Conservation (phyloP, 139 green algal genomes). For the Chlorella sp. region DNA sequence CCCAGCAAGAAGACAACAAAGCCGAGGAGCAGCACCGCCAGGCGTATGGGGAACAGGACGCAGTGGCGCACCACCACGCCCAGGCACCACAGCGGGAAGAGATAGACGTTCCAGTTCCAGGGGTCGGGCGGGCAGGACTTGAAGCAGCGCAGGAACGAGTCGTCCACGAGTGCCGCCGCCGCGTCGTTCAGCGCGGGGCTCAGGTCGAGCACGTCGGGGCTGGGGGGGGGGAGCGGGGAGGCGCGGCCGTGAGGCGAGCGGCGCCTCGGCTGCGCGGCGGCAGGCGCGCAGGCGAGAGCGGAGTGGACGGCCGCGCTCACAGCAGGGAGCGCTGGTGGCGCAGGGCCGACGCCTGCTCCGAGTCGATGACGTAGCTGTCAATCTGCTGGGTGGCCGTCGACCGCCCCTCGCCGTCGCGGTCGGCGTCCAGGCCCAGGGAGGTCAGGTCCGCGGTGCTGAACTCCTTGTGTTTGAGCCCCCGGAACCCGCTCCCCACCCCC, state of each 20-base stretch:
- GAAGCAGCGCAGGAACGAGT: slow-evolving; percentile 97
- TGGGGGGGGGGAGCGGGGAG: neutral
- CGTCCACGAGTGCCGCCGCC: slow-evolving; percentile 87
- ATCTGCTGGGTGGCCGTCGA: too few species aligned
- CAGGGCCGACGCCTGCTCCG: too few species aligned
- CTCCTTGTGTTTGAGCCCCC: slow-evolving; percentile 7
- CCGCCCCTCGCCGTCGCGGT: too few species aligned
- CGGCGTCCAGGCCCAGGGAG: too few species aligned
- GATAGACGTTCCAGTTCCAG: slow-evolving; percentile 99
- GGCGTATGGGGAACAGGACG: slow-evolving; percentile 81
- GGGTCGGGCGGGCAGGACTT: slow-evolving; percentile 64
- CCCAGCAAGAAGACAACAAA: slow-evolving; percentile 78
- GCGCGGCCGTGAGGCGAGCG: neutral
- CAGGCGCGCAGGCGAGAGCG: neutral
- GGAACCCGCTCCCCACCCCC: too few species aligned
- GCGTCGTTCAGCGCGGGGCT: slow-evolving; percentile 81
- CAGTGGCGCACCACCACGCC: slow-evolving; percentile 75
- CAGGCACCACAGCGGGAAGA: slow-evolving; percentile 87
- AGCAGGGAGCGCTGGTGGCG: neutral
- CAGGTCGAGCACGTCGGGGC: slow-evolving; percentile 80
- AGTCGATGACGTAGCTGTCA: too few species aligned
- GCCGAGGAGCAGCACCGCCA: slow-evolving; percentile 71
- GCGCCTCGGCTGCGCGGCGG: neutral
- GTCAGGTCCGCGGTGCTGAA: slow-evolving; percentile 20
- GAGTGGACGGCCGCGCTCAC: neutral